Evolutionary conservation across 306 rosid species (phyloP).

Genomic region (Aeschynomene evenia): DNA sequence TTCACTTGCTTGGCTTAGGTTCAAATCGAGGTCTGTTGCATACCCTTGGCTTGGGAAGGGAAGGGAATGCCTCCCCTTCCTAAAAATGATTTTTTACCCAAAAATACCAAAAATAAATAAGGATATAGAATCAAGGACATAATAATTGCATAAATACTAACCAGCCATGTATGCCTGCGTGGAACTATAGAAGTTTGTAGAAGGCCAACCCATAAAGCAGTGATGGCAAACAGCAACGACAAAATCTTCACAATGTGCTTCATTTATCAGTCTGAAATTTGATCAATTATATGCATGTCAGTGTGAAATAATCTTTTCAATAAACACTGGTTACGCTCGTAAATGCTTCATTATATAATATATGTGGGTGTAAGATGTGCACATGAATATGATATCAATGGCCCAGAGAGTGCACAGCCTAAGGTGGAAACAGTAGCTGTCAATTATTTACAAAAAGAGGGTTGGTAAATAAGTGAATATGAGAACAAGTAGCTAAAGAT

Average conservation of each 20-base stretch:
- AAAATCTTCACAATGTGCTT: conserved; percentile 80
- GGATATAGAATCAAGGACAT: not conserved
- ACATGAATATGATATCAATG: no score
- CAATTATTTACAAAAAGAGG: not conserved
- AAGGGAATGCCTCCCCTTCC: conserved; percentile 7
- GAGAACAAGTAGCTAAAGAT: not conserved
- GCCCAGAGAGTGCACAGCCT: not conserved
- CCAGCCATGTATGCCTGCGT: conserved; percentile 71
- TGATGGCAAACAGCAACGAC: conserved; percentile 54
- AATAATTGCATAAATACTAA: conserved; percentile 43
- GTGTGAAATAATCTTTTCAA: not conserved
- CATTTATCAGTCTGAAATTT: conserved; percentile 47
- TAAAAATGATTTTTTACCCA: not conserved
- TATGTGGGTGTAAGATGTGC: not conserved
- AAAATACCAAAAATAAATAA: not conserved
- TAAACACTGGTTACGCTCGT: not conserved
- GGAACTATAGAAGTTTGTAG: conserved; percentile 56
- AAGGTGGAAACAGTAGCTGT: not conserved
- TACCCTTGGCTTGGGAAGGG: conserved; percentile 1
- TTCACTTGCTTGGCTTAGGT: not conserved
- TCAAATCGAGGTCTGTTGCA: conserved; percentile 1
- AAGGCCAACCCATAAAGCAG: conserved; percentile 81
- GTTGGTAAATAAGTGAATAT: no score
- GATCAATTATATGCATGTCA: not conserved
- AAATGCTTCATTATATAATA: conserved; percentile 16